phyloP scores from a whole-genome alignment of 106 monocot species.

The Amphibolis antarctica region DNA sequence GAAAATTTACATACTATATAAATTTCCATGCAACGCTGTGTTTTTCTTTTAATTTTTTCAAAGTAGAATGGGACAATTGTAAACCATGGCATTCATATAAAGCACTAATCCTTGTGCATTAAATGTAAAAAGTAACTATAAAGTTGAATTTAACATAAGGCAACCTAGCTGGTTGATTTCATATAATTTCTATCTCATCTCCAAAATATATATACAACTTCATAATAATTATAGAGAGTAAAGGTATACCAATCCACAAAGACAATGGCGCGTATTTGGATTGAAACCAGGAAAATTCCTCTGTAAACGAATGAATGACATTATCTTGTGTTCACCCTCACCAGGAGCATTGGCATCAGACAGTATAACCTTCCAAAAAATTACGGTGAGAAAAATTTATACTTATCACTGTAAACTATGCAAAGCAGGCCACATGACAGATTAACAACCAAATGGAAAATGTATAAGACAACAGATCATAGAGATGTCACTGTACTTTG shows the following conservation, averaged over 20 bases:
- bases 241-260: slow-evolving; percentile 87
- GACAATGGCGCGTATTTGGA: slow-evolving; percentile 86
- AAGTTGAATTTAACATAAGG: not conserved
- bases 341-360: slow-evolving; percentile 99
- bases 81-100: not conserved
- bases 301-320: slow-evolving; percentile 91
- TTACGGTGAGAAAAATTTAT: slow-evolving; percentile 10
- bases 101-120: not conserved
- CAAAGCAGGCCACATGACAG: not conserved
- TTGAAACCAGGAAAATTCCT: slow-evolving; percentile 81
- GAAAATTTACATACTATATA: no score
- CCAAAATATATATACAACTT: not conserved
- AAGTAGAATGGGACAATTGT: not conserved
- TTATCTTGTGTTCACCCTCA: slow-evolving; percentile 98
- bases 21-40: not conserved
- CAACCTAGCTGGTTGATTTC: not conserved
- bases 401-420: not conserved
- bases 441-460: not conserved
- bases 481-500: not conserved
- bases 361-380: slow-evolving; percentile 75
- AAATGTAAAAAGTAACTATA: not conserved
- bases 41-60: not conserved
- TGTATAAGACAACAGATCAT: slow-evolving; percentile 1
- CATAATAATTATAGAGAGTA: not conserved
- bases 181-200: not conserved